Conservation (phyloP, 129 eudicot genomes). For the Tanacetum coccineum region DNA sequence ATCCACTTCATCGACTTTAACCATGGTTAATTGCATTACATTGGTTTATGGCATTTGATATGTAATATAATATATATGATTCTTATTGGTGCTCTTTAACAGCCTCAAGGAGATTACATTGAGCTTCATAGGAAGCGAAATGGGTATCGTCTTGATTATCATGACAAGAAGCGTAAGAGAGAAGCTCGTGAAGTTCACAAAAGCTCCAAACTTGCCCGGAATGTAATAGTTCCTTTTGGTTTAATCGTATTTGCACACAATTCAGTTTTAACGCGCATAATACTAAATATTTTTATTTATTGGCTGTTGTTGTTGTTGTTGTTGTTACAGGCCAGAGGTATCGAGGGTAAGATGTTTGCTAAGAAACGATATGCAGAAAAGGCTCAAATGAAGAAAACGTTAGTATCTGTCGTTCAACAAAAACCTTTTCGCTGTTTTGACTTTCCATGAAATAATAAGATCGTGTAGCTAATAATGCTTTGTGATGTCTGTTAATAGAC, state of each 20-base stretch:
- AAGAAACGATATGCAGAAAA: conserved; percentile 75
- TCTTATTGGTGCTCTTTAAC: conserved; percentile 6
- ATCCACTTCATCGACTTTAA: not conserved
- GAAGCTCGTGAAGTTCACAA: conserved; percentile 94
- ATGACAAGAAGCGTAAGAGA: conserved; percentile 93
- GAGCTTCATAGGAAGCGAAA: conserved; percentile 83
- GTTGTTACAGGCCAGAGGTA: conserved; percentile 67
- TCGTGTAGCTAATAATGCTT: not conserved
- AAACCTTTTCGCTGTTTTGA: not conserved
- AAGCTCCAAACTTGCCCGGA: conserved; percentile 67
- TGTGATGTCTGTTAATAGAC: conserved; percentile 31
- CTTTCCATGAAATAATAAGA: not conserved
- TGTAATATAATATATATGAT: not conserved
- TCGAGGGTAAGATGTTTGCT: conserved; percentile 86
- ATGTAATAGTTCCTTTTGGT: conserved; percentile 24
- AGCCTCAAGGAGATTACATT: conserved; percentile 98
- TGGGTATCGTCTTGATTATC: conserved; percentile 86
- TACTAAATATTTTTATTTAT: not conserved
- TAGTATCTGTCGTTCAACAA: conserved; percentile 15
- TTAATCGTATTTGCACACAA: not conserved
- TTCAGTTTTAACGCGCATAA: not conserved
- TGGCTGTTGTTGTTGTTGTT: too few species aligned
- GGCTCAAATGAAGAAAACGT: conserved; percentile 97
- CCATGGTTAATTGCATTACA: conserved; percentile 22
- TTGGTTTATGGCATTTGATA: not conserved